Conservation (phyloP, 495 filamentous ascomycete species). For the Aspergillus hancockii region DNA sequence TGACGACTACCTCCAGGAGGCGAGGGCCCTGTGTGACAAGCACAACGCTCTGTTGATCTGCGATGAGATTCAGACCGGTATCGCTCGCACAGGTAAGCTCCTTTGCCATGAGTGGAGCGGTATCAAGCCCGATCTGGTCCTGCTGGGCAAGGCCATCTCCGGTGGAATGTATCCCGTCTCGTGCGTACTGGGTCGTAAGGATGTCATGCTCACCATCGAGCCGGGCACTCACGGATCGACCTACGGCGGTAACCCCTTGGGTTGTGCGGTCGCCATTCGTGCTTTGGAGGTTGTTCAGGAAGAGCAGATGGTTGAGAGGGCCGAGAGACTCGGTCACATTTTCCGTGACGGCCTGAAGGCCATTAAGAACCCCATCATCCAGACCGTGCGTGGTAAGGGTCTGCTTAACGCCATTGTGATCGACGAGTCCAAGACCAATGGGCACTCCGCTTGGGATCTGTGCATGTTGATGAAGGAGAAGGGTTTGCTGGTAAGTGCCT, state of each 20-base stretch:
- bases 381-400: constrained; percentile 85
- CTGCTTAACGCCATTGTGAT: constrained; percentile 96
- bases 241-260: constrained; percentile 97
- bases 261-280: constrained; percentile 92
- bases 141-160: constrained; percentile 95
- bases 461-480: constrained; percentile 96
- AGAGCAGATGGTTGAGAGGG: constrained; percentile 80
- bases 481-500: constrained; percentile 75
- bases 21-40: constrained; percentile 85
- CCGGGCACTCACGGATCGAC: constrained; percentile 96
- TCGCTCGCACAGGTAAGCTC: constrained; percentile 90
- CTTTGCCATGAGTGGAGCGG: constrained; percentile 92
- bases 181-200: constrained; percentile 82
- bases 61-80: constrained; percentile 98
- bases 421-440: constrained; percentile 82
- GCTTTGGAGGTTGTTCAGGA: constrained; percentile 94
- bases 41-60: constrained; percentile 94
- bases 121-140: constrained; percentile 92
- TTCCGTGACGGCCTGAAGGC: constrained; percentile 76
- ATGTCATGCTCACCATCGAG: constrained; percentile 97
- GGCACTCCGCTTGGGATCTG: constrained; percentile 93
- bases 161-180: constrained; percentile 99
- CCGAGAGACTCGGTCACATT: constrained; percentile 76
- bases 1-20: constrained; percentile 80
- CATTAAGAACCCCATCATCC: constrained; percentile 77